phyloP scores from a whole-genome alignment of 208 protist genomes.

The Crithidia thermophila region DNA sequence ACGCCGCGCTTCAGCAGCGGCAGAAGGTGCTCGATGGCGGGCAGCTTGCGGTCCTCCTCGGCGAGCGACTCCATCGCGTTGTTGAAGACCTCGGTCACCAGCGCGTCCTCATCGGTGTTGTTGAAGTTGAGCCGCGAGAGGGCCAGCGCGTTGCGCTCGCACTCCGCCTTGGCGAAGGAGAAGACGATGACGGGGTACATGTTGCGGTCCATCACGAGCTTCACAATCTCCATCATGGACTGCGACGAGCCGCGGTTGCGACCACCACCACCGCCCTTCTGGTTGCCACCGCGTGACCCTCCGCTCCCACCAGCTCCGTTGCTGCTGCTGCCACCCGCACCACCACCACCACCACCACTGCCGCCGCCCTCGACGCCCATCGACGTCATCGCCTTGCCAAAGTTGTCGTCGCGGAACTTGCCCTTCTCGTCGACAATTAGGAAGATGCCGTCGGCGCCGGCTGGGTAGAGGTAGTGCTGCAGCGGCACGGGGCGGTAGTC shows the following conservation, averaged over 20 bases:
- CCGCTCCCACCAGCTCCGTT: constrained; percentile 17
- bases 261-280: constrained; percentile 21
- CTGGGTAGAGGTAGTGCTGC: constrained; percentile 99
- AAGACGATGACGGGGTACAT: constrained; percentile 99
- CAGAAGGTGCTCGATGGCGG: constrained; percentile 95
- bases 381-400: constrained; percentile 94
- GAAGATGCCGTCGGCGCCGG: constrained; percentile 97
- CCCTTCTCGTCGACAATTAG: constrained; percentile 97
- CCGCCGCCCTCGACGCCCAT: constrained; percentile 54
- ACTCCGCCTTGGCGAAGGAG: constrained; percentile 98
- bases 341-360: constrained; percentile 24
- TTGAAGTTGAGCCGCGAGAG: constrained; percentile 97
- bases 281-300: constrained; percentile 21
- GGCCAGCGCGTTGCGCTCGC: constrained; percentile 95
- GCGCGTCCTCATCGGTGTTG: constrained; percentile 91
- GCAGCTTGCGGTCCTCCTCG: constrained; percentile 94
- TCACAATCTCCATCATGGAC: constrained; percentile 95
- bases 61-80: constrained; percentile 96
- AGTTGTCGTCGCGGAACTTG: constrained; percentile 97
- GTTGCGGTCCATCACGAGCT: constrained; percentile 97
- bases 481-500: constrained; percentile 99
- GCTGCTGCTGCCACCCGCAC: constrained; percentile 16
- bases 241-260: constrained; percentile 39
- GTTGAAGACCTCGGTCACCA: constrained; percentile 95
- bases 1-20: constrained; percentile 98